Evolutionary conservation across 1,139 yeast genomes (phyloP).

Genomic region (Debaryomyces psychrophilus): DNA sequence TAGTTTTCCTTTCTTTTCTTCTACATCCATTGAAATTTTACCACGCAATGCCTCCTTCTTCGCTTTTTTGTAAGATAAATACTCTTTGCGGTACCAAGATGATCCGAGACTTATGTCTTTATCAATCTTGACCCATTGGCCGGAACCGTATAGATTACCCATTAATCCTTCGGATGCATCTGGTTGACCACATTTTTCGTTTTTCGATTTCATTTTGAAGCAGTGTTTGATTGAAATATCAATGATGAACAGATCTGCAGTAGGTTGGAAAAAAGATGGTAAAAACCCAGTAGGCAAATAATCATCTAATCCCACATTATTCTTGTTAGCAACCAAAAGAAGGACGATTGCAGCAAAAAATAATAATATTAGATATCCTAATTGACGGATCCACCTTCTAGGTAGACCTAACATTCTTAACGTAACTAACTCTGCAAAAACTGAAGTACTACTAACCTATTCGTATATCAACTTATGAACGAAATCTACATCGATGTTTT

Average conservation of each 20-base stretch:
- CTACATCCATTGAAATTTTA: conserved; percentile 1
- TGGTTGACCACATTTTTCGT: conserved; percentile 39
- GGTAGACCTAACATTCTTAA: conserved; percentile 26
- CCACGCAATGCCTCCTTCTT: conserved; percentile 25
- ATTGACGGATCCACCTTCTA: conserved; percentile 29
- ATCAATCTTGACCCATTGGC: conserved; percentile 40
- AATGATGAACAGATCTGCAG: conserved; percentile 39
- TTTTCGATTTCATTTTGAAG: conserved; percentile 26
- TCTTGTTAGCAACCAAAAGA: conserved; percentile 37
- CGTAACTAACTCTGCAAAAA: not conserved
- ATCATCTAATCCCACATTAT: conserved; percentile 32
- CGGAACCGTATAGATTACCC: conserved; percentile 34
- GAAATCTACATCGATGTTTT: not conserved
- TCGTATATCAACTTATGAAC: not conserved
- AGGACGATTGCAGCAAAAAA: conserved; percentile 24
- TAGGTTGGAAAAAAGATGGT: conserved; percentile 46
- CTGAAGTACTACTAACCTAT: not conserved
- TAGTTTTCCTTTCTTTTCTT: conserved; percentile 8
- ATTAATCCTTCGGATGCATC: conserved; percentile 27
- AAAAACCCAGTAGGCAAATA: conserved; percentile 34
- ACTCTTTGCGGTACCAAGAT: conserved; percentile 36
- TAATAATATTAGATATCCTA: conserved; percentile 23
- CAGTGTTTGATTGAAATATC: conserved; percentile 42
- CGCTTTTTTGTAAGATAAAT: conserved; percentile 36
- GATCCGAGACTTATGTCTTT: conserved; percentile 43